phyloP scores from a whole-genome alignment of 2,329 filamentous ascomycete genomes.

The Alternaria brassicae region DNA sequence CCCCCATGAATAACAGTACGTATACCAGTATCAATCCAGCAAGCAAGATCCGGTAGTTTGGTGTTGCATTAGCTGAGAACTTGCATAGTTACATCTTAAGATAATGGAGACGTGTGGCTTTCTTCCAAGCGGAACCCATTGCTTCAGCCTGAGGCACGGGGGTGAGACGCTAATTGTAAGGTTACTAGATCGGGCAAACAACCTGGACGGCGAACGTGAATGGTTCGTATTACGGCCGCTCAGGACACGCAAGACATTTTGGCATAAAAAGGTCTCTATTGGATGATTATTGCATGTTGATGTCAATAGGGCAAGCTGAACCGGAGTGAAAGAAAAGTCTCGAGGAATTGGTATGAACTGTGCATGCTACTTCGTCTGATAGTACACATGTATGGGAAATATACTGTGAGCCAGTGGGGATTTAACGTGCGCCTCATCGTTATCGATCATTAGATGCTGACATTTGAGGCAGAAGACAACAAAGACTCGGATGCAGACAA shows the following conservation, averaged over 20 bases:
- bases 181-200: neutral
- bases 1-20: neutral
- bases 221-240: neutral
- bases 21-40: neutral
- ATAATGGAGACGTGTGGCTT: neutral
- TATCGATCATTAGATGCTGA: neutral
- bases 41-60: neutral
- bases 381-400: neutral
- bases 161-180: neutral
- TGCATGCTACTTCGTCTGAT: no score
- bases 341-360: no score
- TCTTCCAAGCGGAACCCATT: neutral
- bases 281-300: no score
- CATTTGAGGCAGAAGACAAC: neutral
- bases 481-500: neutral
- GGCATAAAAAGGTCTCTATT: neutral
- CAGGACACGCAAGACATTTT: neutral
- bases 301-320: neutral
- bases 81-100: neutral
- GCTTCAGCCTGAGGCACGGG: neutral
- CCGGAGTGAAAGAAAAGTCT: no score
- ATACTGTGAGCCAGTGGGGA: neutral
- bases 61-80: neutral
- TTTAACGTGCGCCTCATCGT: neutral
- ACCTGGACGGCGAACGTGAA: neutral